Conservation (phyloP, 805 yeast species). For the Starmerella bacillaris region DNA sequence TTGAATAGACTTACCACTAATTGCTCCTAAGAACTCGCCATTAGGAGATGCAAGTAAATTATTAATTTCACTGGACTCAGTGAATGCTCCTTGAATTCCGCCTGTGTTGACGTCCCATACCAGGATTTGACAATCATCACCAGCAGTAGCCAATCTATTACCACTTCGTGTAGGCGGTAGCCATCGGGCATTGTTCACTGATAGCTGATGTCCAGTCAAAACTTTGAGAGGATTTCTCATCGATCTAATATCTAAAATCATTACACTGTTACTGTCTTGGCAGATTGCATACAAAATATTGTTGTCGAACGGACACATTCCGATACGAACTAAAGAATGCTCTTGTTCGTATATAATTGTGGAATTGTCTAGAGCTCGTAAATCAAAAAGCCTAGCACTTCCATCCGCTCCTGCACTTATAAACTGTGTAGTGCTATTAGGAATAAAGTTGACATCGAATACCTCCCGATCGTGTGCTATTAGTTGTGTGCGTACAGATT, state of each 20-base stretch:
- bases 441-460: conserved; percentile 71
- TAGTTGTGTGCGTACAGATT: conserved; percentile 70
- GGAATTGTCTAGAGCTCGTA: conserved; percentile 76
- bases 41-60: conserved; percentile 51
- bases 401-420: conserved; percentile 94
- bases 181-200: conserved; percentile 66
- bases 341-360: conserved; percentile 70
- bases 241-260: conserved; percentile 65
- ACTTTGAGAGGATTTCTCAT: conserved; percentile 69
- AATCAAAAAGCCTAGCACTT: conserved; percentile 76
- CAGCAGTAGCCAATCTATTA: conserved; percentile 45
- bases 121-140: conserved; percentile 41
- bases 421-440: conserved; percentile 49
- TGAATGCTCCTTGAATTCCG: conserved; percentile 29
- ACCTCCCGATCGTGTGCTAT: conserved; percentile 96
- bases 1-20: conserved; percentile 51
- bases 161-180: conserved; percentile 47
- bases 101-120: conserved; percentile 44
- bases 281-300: conserved; percentile 74
- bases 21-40: conserved; percentile 71
- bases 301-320: conserved; percentile 62
- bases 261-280: conserved; percentile 43
- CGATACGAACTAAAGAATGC: conserved; percentile 53
- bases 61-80: conserved; percentile 56
- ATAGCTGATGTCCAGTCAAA: conserved; percentile 46